Percentiles rank a stretch among this genome's conserved stretches.
Evolutionary conservation across 306 rosid genomes (phyloP).

Genomic region (Hippophae gyantsensis): DNA sequence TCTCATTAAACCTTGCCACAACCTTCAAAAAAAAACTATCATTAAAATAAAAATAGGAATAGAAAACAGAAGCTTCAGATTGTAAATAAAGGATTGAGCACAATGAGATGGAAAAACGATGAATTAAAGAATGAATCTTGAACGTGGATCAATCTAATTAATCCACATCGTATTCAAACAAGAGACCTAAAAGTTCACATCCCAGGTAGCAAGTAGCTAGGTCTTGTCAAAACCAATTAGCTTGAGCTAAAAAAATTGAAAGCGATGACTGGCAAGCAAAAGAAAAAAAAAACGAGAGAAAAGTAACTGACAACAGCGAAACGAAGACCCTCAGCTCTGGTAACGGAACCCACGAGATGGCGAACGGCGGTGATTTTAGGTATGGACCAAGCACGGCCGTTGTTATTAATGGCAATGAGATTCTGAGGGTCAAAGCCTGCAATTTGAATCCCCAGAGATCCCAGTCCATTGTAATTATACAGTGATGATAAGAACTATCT

Average conservation of each 20-base stretch:
- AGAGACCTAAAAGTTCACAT: no score
- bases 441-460: not conserved
- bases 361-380: constrained; percentile 57
- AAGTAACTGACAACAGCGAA: constrained; percentile 58
- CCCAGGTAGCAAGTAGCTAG: not conserved
- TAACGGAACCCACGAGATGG: constrained; percentile 73
- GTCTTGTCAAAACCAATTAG: not conserved
- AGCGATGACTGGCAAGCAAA: not conserved
- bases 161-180: no score
- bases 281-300: not conserved
- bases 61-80: constrained; percentile 1
- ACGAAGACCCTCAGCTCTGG: constrained; percentile 63
- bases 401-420: no score
- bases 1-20: constrained; percentile 90
- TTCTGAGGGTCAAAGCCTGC: not conserved
- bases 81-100: no score
- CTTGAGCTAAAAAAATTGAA: not conserved
- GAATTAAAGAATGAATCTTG: no score
- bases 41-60: constrained; percentile 4
- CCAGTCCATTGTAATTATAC: no score
- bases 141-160: no score
- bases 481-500: not conserved
- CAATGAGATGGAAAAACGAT: no score
- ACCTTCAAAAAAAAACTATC: constrained; percentile 37
- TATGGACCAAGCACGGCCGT: constrained; percentile 25